phyloP scores from a whole-genome alignment of 1,284 basidiomycete genomes.

The Prillingera fragicola region DNA sequence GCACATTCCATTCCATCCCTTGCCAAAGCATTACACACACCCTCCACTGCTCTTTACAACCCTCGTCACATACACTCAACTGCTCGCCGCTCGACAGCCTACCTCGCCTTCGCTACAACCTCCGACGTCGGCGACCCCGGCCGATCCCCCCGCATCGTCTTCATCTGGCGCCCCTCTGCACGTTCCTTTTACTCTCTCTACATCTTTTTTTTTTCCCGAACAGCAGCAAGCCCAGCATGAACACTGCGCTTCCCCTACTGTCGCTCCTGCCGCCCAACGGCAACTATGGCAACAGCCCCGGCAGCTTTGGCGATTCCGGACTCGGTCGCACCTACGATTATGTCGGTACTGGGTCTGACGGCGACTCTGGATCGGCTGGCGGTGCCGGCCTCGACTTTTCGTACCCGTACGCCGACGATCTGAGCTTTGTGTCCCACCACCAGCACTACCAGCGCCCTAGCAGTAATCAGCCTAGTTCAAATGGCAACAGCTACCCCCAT shows the following conservation, averaged over 20 bases:
- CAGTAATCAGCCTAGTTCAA: conserved; percentile 4
- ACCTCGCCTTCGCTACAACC: too few species aligned
- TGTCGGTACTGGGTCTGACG: conserved; percentile 14
- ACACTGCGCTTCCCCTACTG: conserved; percentile 14
- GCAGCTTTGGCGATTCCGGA: conserved; percentile 7
- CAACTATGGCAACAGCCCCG: conserved; percentile 9
- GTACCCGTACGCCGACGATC: conserved; percentile 11
- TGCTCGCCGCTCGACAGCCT: background rate
- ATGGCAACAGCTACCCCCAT: conserved; percentile 8
- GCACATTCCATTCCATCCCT: too few species aligned
- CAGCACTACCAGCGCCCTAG: conserved; percentile 10
- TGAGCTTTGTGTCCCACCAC: conserved; percentile 9
- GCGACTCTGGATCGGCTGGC: conserved; percentile 6
- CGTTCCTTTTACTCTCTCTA: too few species aligned
- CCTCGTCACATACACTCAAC: background rate
- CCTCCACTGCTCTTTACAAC: background rate
- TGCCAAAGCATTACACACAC: too few species aligned
- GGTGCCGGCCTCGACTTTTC: conserved; percentile 6
- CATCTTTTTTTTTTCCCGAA: too few species aligned
- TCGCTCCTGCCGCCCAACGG: conserved; percentile 16
- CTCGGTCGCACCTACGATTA: conserved; percentile 15
- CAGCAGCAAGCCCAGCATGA: conserved; percentile 11
- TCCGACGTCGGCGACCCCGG: too few species aligned
- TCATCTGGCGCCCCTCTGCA: too few species aligned
- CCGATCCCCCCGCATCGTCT: too few species aligned